Percentiles rank a stretch among this genome's conserved stretches.
phyloP scores from a whole-genome alignment of 768 basidiomycete species.

The Piloderma croceum region DNA sequence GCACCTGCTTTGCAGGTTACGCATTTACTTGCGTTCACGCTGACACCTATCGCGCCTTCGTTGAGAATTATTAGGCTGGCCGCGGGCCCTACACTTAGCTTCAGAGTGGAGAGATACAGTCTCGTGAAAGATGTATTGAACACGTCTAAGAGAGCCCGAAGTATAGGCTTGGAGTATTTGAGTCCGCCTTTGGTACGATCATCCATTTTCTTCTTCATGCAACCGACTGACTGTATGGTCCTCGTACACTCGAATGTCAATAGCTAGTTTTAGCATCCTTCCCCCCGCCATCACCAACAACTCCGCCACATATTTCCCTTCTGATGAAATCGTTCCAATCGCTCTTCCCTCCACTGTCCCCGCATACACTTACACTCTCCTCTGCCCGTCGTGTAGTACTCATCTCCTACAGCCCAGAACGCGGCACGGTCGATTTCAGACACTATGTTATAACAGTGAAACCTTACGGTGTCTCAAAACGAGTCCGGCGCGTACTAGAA shows the following conservation, averaged over 20 bases:
- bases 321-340: constrained; percentile 96
- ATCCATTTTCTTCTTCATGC: not conserved
- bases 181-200: constrained; percentile 80
- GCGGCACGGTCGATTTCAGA: constrained; percentile 83
- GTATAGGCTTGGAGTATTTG: constrained; percentile 84
- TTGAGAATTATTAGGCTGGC: constrained; percentile 84
- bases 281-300: constrained; percentile 65
- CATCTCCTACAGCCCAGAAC: constrained; percentile 82
- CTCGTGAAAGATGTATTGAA: constrained; percentile 79
- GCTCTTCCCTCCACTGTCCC: constrained; percentile 89
- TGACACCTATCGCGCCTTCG: constrained; percentile 81
- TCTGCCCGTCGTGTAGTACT: constrained; percentile 93
- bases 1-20: constrained; percentile 87
- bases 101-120: constrained; percentile 89
- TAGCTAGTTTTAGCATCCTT: constrained; percentile 92
- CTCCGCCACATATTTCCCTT: constrained; percentile 81
- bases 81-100: constrained; percentile 88
- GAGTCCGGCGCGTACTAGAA: constrained; percentile 83
- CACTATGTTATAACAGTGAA: constrained; percentile 96
- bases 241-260: constrained; percentile 1
- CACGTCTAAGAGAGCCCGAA: constrained; percentile 58
- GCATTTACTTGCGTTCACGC: constrained; percentile 87
- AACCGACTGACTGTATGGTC: not conserved
- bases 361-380: constrained; percentile 71
- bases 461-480: constrained; percentile 88